These are phyloP conservation scores for Mortierella sp. DNA, from an alignment of 371 early-diverging fungal species.

Conservation along the genomic window DNA sequence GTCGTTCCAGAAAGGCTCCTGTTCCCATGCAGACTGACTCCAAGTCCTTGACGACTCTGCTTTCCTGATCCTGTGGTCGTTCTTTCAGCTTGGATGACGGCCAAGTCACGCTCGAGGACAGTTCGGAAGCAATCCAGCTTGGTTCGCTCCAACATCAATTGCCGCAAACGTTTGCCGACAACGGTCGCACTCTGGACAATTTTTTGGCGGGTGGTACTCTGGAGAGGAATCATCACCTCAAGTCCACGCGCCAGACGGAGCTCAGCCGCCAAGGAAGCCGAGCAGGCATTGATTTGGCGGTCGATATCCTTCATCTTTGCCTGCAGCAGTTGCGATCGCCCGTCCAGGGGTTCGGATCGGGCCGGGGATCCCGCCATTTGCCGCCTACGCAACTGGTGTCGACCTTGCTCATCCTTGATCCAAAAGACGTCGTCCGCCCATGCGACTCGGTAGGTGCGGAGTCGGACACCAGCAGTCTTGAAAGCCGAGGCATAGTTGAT, in stretches of 20 bases:
- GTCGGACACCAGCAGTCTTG: constrained; percentile 74
- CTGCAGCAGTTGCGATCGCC: constrained; percentile 33
- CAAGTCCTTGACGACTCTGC: neutral
- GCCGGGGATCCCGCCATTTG: constrained; percentile 40
- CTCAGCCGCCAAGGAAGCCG: constrained; percentile 52
- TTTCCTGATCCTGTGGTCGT: neutral
- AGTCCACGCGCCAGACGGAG: constrained; percentile 75
- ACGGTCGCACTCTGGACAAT: constrained; percentile 69
- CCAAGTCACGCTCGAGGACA: constrained; percentile 76
- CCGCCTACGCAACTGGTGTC: constrained; percentile 38
- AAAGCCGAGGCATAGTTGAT: constrained; percentile 86
- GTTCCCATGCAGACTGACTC: neutral
- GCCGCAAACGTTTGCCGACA: constrained; percentile 68
- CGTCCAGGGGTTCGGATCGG: constrained; percentile 40
- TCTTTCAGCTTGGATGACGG: constrained; percentile 16
- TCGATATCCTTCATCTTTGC: constrained; percentile 47
- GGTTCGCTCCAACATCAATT: constrained; percentile 71
- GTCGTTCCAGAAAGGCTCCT: constrained; percentile 24
- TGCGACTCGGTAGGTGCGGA: constrained; percentile 58
- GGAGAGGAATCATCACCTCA: constrained; percentile 75
- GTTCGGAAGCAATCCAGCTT: constrained; percentile 80
- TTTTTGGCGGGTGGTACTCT: constrained; percentile 73
- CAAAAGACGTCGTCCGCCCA: constrained; percentile 46
- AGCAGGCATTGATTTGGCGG: constrained; percentile 37
- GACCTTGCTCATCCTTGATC: constrained; percentile 47